Conservation (phyloP, 164 flowering plant genomes). For the Pachysandra terminalis region DNA sequence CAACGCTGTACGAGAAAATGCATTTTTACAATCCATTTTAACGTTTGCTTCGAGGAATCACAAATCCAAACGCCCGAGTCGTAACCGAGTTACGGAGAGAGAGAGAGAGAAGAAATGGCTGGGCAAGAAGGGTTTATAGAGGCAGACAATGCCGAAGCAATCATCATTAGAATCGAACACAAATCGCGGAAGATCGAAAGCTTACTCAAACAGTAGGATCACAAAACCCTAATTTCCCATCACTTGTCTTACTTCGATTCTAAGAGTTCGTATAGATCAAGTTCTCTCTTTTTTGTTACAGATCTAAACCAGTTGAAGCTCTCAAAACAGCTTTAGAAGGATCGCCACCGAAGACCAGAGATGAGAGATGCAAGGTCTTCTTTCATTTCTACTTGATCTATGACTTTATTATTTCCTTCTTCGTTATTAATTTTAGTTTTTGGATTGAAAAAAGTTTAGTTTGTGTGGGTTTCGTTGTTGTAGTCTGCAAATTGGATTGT, state of each 20-base stretch:
- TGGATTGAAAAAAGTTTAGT: constrained; percentile 8
- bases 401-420: neutral
- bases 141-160: constrained; percentile 84
- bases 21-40: too few relatives aligned
- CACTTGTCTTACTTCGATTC: neutral
- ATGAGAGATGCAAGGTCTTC: constrained; percentile 88
- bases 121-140: constrained; percentile 43
- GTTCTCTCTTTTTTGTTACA: constrained; percentile 8
- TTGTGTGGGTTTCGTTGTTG: constrained; percentile 15
- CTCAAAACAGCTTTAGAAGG: constrained; percentile 96
- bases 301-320: constrained; percentile 86
- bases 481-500: constrained; percentile 98
- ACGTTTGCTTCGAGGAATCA: too few relatives aligned
- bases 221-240: neutral
- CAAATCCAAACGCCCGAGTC: too few relatives aligned
- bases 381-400: neutral
- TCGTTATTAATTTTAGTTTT: neutral
- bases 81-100: neutral
- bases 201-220: constrained; percentile 72
- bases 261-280: neutral
- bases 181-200: constrained; percentile 93
- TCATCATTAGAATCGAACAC: constrained; percentile 81
- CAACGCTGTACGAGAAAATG: too few relatives aligned
- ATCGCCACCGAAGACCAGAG: constrained; percentile 70
- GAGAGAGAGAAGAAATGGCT: constrained; percentile 28